Conservation (phyloP, 1,139 yeast genomes). For the Kazachstania sp. region DNA sequence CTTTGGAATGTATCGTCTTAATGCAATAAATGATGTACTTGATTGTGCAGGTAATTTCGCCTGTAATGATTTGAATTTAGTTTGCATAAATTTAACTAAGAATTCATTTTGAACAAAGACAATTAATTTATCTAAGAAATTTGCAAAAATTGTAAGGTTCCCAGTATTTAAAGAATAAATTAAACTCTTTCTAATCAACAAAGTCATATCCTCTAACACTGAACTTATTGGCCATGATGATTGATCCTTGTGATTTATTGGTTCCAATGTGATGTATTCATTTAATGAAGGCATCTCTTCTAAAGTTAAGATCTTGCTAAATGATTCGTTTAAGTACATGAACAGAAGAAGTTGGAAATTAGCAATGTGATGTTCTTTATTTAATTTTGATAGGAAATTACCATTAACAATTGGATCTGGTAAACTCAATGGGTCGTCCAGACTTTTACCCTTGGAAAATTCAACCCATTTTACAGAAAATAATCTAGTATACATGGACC, state of each 20-base stretch:
- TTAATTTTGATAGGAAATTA: constrained; percentile 52
- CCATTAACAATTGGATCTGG: constrained; percentile 57
- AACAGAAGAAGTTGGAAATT: constrained; percentile 54
- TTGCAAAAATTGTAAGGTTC: constrained; percentile 18
- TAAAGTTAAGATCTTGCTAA: constrained; percentile 71
- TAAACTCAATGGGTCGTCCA: constrained; percentile 5
- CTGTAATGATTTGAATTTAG: constrained; percentile 22
- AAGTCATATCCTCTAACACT: constrained; percentile 74
- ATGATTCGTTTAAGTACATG: constrained; percentile 66
- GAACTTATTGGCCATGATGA: constrained; percentile 59
- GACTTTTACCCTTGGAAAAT: constrained; percentile 20
- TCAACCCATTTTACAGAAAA: constrained; percentile 58
- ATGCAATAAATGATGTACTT: constrained; percentile 3
- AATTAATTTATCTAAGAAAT: constrained; percentile 22
- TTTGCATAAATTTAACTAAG: constrained; percentile 25
- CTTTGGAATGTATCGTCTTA: constrained; percentile 5
- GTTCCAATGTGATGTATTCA: constrained; percentile 16
- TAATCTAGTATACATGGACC: constrained; percentile 79
- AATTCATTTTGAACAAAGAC: constrained; percentile 28
- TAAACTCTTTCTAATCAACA: constrained; percentile 47
- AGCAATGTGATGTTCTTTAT: constrained; percentile 43
- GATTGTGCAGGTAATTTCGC: constrained; percentile 15
- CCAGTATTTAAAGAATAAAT: constrained; percentile 29
- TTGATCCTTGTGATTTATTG: constrained; percentile 37
- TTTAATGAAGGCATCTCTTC: constrained; percentile 60